Percentiles rank a stretch among this genome's conserved stretches.
Conservation (phyloP, 306 rosid species). For the Betula pendula region DNA sequence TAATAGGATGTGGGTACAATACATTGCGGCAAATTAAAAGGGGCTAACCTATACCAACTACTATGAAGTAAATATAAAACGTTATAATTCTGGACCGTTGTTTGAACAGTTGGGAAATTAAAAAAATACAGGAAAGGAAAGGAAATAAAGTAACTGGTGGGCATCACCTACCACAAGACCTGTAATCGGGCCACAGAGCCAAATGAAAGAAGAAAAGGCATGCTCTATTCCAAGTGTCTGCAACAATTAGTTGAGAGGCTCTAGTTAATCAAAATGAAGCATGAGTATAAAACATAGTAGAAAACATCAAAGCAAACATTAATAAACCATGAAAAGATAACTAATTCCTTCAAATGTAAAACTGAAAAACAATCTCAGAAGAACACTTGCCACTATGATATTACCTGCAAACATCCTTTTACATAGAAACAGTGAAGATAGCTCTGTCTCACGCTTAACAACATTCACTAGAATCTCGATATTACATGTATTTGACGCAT, state of each 20-base stretch:
- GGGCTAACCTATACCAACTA: background rate
- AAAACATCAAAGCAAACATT: background rate
- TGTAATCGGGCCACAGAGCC: conserved; percentile 99
- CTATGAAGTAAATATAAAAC: background rate
- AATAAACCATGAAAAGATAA: background rate
- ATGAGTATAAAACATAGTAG: background rate
- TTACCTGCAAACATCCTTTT: background rate
- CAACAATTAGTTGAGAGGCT: conserved; percentile 34
- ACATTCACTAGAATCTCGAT: background rate
- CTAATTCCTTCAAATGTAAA: background rate
- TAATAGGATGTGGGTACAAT: background rate
- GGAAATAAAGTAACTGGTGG: conserved; percentile 9
- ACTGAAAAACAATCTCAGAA: background rate
- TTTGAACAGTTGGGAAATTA: background rate
- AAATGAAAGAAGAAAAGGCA: conserved; percentile 96
- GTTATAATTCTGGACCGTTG: background rate
- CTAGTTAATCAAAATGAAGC: conserved; percentile 24
- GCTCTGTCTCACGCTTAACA: background rate
- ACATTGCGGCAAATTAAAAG: background rate
- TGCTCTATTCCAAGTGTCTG: conserved; percentile 98
- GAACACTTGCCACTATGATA: background rate
- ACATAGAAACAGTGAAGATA: too few species aligned
- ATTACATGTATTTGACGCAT: background rate
- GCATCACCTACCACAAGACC: conserved; percentile 90
- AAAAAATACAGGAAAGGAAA: conserved; percentile 9